A percentile compares a stretch with the other conserved stretches of the same genome.
These are phyloP conservation scores for Laburnicola sp. DNA, from an alignment of 2,329 filamentous ascomycete genomes.

Conservation along the genomic window DNA sequence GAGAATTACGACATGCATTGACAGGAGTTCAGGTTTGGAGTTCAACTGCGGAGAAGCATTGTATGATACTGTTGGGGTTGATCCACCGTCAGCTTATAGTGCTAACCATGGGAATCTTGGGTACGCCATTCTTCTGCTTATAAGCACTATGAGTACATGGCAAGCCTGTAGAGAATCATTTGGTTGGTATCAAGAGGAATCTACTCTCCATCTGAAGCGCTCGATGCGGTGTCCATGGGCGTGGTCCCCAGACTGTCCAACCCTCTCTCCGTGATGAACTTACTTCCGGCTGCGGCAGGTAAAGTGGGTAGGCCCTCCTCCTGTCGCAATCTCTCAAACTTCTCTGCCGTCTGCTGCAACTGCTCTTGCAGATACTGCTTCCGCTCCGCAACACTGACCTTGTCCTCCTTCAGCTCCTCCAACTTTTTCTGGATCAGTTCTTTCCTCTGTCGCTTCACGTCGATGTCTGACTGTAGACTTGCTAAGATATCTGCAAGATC, in stretches of 20 bases:
- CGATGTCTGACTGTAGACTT: constrained; percentile 63
- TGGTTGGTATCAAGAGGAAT: constrained; percentile 9
- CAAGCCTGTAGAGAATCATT: not conserved
- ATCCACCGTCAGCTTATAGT: too few species aligned
- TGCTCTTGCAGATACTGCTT: constrained; percentile 80
- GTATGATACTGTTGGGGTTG: not conserved
- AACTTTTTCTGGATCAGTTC: constrained; percentile 64
- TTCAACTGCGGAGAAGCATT: not conserved
- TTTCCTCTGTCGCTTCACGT: constrained; percentile 63
- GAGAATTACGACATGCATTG: constrained; percentile 8
- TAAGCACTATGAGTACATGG: not conserved
- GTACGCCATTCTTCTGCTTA: not conserved
- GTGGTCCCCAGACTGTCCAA: constrained; percentile 44
- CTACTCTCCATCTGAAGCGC: constrained; percentile 34
- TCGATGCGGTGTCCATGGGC: constrained; percentile 31
- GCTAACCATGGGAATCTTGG: not conserved
- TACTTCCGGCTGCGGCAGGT: constrained; percentile 29
- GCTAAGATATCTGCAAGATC: constrained; percentile 69
- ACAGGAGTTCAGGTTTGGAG: constrained; percentile 3
- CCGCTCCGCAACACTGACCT: constrained; percentile 66
- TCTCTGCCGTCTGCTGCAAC: constrained; percentile 77
- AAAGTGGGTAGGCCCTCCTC: constrained; percentile 50
- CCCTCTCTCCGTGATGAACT: constrained; percentile 37
- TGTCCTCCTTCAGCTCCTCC: constrained; percentile 69
- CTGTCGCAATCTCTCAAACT: constrained; percentile 62